Conservation (phyloP, 495 filamentous ascomycete species). For the Oleoguttula mirabilis region DNA sequence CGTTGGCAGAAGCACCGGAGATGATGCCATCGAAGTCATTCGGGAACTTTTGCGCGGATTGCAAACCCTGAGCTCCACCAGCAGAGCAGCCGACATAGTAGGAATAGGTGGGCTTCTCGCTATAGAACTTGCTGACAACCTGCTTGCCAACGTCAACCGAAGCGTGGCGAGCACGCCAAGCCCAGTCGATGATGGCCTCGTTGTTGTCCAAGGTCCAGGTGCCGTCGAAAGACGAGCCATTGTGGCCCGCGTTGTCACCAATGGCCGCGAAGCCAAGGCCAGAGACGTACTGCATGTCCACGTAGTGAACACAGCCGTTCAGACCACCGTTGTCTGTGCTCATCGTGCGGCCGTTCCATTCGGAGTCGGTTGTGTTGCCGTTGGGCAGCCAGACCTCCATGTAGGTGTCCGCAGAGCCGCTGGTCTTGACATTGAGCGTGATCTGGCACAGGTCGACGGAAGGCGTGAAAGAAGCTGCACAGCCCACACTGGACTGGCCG, state of each 20-base stretch:
- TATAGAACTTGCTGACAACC: conserved; percentile 39
- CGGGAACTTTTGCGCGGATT: conserved; percentile 39
- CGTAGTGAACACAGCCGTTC: conserved; percentile 21
- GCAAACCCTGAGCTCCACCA: conserved; percentile 43
- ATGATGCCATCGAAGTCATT: conserved; percentile 40
- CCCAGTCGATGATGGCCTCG: conserved; percentile 25
- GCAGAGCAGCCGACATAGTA: conserved; percentile 47
- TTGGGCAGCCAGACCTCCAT: conserved; percentile 48
- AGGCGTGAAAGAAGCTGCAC: conserved; percentile 23
- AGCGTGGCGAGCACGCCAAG: conserved; percentile 30
- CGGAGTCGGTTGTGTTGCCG: conserved; percentile 4
- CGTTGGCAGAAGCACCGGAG: conserved; percentile 24
- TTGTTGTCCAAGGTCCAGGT: conserved; percentile 45
- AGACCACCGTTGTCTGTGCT: conserved; percentile 26
- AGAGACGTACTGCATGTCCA: conserved; percentile 24
- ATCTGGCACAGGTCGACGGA: conserved; percentile 41
- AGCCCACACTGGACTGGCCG: conserved; percentile 1
- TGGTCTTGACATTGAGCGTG: conserved; percentile 43
- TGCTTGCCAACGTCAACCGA: conserved; percentile 33
- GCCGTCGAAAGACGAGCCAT: conserved; percentile 6
- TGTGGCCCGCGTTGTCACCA: conserved; percentile 25
- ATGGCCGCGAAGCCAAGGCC: conserved; percentile 42
- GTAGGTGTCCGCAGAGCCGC: conserved; percentile 38
- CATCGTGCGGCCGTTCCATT: conserved; percentile 26
- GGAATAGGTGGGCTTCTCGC: conserved; percentile 34